A percentile compares a stretch with the other conserved stretches of the same genome.
phyloP scores from a whole-genome alignment of 2,329 filamentous ascomycete species.

The Aspergillus sp. region DNA sequence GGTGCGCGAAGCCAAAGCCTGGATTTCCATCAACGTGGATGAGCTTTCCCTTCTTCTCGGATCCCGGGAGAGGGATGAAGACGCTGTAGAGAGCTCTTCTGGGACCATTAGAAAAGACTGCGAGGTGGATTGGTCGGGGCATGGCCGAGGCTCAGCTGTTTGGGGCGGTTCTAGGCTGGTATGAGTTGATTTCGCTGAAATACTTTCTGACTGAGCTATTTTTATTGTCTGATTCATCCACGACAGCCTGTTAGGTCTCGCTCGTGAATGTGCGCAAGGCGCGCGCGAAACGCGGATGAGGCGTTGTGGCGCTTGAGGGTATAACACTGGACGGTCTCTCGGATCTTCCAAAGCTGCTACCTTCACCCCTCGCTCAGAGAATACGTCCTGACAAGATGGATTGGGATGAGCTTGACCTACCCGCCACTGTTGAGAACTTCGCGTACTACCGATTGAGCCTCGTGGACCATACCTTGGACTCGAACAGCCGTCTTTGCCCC shows the following conservation, averaged over 20 bases:
- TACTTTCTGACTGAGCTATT: background rate
- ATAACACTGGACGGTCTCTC: background rate
- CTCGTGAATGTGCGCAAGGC: background rate
- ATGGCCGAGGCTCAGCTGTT: background rate
- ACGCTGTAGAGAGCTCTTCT: background rate
- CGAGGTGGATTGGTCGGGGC: slow-evolving; percentile 8
- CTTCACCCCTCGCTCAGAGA: background rate
- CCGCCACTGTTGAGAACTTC: background rate
- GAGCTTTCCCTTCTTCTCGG: slow-evolving; percentile 14
- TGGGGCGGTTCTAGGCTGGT: background rate
- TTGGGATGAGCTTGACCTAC: background rate
- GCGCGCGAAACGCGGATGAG: background rate
- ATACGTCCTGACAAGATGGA: background rate
- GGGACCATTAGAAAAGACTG: slow-evolving; percentile 8
- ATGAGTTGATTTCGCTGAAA: no score
- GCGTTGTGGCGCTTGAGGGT: background rate
- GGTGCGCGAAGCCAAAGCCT: slow-evolving; percentile 14
- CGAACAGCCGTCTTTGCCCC: background rate
- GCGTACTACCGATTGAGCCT: background rate
- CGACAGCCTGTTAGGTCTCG: no score
- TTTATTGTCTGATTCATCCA: background rate
- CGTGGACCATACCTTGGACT: background rate
- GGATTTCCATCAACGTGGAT: slow-evolving; percentile 20
- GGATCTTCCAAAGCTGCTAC: background rate
- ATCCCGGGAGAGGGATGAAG: slow-evolving; percentile 26